These are phyloP conservation scores for Colletotrichum camelliae DNA, from an alignment of 2,329 filamentous ascomycete species.

Conservation along the genomic window DNA sequence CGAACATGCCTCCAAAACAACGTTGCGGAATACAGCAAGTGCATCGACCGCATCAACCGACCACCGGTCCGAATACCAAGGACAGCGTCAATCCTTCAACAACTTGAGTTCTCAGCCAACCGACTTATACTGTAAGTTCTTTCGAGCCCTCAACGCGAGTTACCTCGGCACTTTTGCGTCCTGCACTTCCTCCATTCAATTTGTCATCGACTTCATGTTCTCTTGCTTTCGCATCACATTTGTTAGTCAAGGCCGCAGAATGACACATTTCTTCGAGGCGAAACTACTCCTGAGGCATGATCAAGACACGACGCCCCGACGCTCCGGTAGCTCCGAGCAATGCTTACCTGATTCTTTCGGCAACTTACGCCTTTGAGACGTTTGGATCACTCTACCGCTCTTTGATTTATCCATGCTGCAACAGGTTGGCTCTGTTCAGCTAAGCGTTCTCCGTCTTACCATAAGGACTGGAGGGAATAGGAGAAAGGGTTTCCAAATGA, in stretches of 20 bases:
- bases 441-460: neutral
- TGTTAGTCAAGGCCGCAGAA: neutral
- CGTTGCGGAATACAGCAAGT: neutral
- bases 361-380: neutral
- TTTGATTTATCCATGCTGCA: neutral
- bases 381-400: neutral
- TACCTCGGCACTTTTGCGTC: neutral
- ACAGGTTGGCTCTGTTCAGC: neutral
- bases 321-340: neutral
- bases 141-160: neutral
- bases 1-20: neutral
- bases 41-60: neutral
- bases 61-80: neutral
- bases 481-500: neutral
- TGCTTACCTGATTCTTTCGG: neutral
- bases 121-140: neutral
- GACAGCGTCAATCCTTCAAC: neutral
- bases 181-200: neutral
- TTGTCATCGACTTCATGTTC: neutral
- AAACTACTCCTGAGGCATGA: neutral
- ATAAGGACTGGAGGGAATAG: neutral
- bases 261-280: neutral
- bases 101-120: neutral
- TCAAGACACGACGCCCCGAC: neutral
- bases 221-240: neutral